phyloP scores from a whole-genome alignment of 192 early-diverging fungal genomes.

The Phlyctochytrium arcticum region DNA sequence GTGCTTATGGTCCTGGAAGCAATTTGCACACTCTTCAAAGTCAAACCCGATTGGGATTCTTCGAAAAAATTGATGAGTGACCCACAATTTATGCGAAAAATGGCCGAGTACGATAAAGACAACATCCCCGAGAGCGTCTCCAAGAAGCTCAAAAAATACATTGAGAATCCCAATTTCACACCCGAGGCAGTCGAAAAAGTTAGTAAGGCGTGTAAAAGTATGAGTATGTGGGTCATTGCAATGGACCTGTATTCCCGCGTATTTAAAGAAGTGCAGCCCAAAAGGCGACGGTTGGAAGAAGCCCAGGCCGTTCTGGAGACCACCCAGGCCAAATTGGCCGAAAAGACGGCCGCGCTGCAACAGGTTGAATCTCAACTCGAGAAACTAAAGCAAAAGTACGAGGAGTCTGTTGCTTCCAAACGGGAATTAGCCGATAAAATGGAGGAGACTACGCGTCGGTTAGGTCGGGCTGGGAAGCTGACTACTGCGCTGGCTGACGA shows the following conservation, averaged over 20 bases:
- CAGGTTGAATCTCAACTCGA: conserved; percentile 55
- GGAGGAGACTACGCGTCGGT: conserved; percentile 56
- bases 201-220: conserved; percentile 53
- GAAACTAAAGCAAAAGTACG: conserved; percentile 55
- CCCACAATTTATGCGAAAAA: conserved; percentile 59
- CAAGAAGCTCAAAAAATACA: conserved; percentile 58
- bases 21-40: conserved; percentile 58
- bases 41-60: conserved; percentile 59
- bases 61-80: conserved; percentile 54
- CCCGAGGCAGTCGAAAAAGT: conserved; percentile 54
- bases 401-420: conserved; percentile 50
- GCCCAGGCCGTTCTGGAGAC: conserved; percentile 47
- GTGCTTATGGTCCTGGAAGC: conserved; percentile 58
- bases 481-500: conserved; percentile 57
- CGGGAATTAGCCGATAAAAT: conserved; percentile 54
- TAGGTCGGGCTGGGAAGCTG: conserved; percentile 52
- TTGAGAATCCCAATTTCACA: conserved; percentile 54
- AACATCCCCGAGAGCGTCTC: conserved; percentile 50
- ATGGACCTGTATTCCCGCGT: conserved; percentile 59
- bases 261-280: conserved; percentile 54
- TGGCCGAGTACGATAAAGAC: conserved; percentile 58
- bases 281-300: conserved; percentile 52
- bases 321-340: conserved; percentile 51
- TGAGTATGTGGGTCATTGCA: conserved; percentile 63
- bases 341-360: conserved; percentile 52